Conservation (phyloP, 2,329 filamentous ascomycete genomes). For the Scedosporium minutisporum region DNA sequence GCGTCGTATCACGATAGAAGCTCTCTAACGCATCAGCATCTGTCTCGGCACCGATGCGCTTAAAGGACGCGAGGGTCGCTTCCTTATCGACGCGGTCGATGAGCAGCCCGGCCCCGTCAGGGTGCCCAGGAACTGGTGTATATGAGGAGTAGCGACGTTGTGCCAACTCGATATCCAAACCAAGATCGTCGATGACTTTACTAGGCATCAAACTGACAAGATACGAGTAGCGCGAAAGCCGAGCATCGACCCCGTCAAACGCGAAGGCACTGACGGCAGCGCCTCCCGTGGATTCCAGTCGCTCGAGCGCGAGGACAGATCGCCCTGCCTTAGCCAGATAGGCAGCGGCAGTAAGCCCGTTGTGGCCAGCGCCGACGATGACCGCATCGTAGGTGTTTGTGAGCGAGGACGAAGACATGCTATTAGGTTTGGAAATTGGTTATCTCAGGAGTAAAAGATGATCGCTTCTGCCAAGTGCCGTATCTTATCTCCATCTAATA, state of each 20-base stretch:
- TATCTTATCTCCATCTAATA: no score
- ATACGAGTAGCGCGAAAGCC: slow-evolving; percentile 3
- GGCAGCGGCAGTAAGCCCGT: slow-evolving; percentile 9
- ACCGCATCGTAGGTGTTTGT: slow-evolving; percentile 5
- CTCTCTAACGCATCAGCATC: neutral
- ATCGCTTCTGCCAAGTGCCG: no score
- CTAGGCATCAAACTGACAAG: neutral
- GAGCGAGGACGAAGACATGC: no score
- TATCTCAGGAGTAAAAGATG: no score
- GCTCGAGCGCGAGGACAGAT: slow-evolving; percentile 8
- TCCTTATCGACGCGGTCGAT: neutral
- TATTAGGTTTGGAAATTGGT: no score
- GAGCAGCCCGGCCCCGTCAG: neutral
- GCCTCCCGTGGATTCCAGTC: slow-evolving; percentile 4
- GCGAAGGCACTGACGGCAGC: slow-evolving; percentile 3
- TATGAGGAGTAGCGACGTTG: neutral
- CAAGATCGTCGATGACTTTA: neutral
- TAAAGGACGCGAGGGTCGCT: neutral
- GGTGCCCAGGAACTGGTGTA: neutral
- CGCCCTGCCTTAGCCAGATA: slow-evolving; percentile 8
- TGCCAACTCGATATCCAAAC: neutral
- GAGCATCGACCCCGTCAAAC: slow-evolving; percentile 5
- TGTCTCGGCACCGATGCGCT: neutral
- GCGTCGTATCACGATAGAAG: neutral
- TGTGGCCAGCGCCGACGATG: slow-evolving; percentile 9